phyloP scores from a whole-genome alignment of 331 rosid species.

The Malus hybrid region DNA sequence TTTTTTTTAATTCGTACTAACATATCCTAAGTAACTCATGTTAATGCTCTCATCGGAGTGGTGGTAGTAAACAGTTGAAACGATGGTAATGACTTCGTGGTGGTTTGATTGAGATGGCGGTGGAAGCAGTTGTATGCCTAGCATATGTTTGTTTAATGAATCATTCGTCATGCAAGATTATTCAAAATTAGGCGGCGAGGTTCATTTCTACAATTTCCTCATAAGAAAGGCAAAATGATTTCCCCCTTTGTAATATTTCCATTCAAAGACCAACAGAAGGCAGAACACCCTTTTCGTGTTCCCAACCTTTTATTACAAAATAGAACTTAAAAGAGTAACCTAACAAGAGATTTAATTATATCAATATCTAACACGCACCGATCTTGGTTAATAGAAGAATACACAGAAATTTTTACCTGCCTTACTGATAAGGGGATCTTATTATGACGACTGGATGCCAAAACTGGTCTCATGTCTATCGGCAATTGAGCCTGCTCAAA shows the following conservation, averaged over 20 bases:
- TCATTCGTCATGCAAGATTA: background rate
- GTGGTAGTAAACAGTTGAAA: background rate
- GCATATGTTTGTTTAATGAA: background rate
- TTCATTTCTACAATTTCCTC: background rate
- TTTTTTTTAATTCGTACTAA: background rate
- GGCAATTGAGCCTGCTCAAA: conserved; percentile 84
- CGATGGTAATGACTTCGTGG: background rate
- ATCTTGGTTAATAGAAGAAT: background rate
- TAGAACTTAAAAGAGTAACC: background rate
- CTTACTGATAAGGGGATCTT: conserved; percentile 76
- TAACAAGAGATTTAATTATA: background rate
- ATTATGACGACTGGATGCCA: conserved; percentile 61
- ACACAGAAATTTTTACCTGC: conserved; percentile 65
- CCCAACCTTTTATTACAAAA: background rate
- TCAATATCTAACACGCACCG: background rate
- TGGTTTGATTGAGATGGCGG: background rate
- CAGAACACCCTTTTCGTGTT: background rate
- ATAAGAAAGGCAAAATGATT: background rate
- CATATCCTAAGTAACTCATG: background rate
- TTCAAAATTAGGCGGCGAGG: background rate
- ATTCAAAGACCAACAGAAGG: background rate
- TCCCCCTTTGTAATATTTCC: background rate
- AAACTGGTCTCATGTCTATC: conserved; percentile 74
- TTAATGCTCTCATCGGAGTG: background rate
- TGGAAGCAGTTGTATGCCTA: background rate